These are phyloP conservation scores for Arthromyces matolae DNA, from an alignment of 768 basidiomycete species.

Conservation along the genomic window DNA sequence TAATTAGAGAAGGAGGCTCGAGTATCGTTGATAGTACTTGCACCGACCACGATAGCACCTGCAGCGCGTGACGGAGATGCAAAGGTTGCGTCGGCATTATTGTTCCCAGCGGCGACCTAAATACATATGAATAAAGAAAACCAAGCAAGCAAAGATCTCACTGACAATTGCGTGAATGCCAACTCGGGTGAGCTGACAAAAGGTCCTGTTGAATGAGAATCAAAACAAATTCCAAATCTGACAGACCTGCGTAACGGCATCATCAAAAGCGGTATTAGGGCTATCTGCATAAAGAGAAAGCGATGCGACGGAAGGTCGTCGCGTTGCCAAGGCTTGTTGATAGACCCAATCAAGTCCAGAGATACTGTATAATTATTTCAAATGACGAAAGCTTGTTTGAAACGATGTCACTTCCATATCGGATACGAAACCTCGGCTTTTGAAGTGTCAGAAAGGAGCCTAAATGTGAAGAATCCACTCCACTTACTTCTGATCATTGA, in stretches of 20 bases:
- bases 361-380: neutral
- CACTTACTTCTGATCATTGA: constrained; percentile 1
- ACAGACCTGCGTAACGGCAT: neutral
- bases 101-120: constrained; percentile 14
- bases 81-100: neutral
- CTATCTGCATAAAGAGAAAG: neutral
- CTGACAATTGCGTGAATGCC: constrained; percentile 6
- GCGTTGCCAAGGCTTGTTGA: neutral
- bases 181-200: neutral
- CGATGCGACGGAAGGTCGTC: constrained; percentile 1
- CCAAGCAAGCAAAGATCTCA: too few relatives aligned
- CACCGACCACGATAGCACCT: constrained; percentile 10
- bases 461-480: neutral
- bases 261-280: neutral
- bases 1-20: constrained; percentile 33
- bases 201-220: neutral
- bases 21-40: constrained; percentile 23
- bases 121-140: neutral
- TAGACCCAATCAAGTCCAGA: constrained; percentile 4
- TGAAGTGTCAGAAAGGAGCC: neutral
- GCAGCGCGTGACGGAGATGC: constrained; percentile 9
- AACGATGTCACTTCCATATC: constrained; percentile 1
- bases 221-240: neutral
- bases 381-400: neutral
- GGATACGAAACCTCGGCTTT: neutral